Base-by-base conservation (phyloP, 2,329 filamentous ascomycete genomes). In the Tolypocladium amazonense region DNA sequence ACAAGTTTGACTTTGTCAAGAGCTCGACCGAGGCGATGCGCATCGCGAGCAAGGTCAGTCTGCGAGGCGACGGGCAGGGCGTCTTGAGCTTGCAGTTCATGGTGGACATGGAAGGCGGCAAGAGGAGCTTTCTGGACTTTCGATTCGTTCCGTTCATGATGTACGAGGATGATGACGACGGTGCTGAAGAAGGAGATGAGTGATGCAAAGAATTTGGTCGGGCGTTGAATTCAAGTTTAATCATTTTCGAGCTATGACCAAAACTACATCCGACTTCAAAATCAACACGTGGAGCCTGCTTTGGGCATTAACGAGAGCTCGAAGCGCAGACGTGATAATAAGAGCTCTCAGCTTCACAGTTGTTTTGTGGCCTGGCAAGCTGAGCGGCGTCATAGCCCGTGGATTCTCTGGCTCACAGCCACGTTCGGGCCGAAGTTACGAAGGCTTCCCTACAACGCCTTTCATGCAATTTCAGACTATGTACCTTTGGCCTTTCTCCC, bases 1-100 rank as follows among this genome's bases (percentile, higher is more conserved):
- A 95, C 78, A 92, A 90, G 66, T 97, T 97, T 70, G 83, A 88
- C 59, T 83, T 96, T 58, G 81, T 99, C 70, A 92, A 90, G 72
- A 88, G 89, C 64, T 92, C 93, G 0, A 86, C 86, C 54, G 87
- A 93, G 64, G 93, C 94, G n/a, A 97, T 99, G 93, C 86, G 88
- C 54, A 84, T 92, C 43, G 91, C 92, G 5, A 92, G 84, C 68
- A 99, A 97, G 74, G 92, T 97, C 60, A 96, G 92, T 70, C 82
- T 99, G 62, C 82, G 94, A 20, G 88, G 91, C 0, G 94, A 99
- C 73, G 81, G 83, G 2, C 90, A 96, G 70, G 93, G 94, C 0
- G 93, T 99, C 37, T 74, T 99, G 64, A 97, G 90, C 73, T 76
- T 97, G 71, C 94, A 99, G 70, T 97, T 97, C 68, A 94, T 99